Evolutionary conservation across 1,284 basidiomycete genomes (phyloP).

Genomic region (Puccinia triticina): DNA sequence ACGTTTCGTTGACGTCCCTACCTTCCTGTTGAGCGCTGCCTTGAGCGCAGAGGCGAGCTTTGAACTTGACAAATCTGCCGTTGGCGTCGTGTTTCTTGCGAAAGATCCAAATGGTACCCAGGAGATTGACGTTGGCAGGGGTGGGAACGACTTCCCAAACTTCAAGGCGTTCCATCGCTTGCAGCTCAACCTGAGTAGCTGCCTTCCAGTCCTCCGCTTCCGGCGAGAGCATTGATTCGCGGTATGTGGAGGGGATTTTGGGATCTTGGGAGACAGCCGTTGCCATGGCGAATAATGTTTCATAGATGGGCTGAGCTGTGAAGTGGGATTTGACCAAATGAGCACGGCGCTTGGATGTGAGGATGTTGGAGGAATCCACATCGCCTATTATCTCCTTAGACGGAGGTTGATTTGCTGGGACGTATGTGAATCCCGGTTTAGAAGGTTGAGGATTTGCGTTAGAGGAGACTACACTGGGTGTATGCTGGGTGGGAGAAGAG

Average conservation of each 20-base stretch:
- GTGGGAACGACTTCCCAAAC: not conserved
- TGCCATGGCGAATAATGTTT: too few species aligned
- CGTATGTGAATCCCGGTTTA: too few species aligned
- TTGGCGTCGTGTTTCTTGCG: not conserved
- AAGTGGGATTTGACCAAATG: too few species aligned
- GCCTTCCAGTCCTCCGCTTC: not conserved
- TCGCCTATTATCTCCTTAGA: not conserved
- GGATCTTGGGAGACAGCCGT: not conserved
- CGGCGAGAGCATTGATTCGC: not conserved
- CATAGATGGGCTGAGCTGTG: too few species aligned
- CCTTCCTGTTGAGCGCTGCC: slow-evolving; percentile 3
- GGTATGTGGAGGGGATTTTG: not conserved
- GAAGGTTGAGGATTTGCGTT: too few species aligned
- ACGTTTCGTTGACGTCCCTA: not conserved
- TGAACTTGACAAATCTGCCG: not conserved
- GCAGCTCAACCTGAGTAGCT: not conserved
- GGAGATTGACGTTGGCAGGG: not conserved
- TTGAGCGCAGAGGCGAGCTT: not conserved
- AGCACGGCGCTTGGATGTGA: too few species aligned
- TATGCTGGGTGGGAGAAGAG: too few species aligned
- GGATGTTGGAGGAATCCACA: not conserved
- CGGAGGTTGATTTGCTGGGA: too few species aligned
- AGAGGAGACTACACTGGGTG: not conserved
- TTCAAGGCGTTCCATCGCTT: not conserved
- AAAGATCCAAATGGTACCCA: not conserved